These are phyloP conservation scores for Yarrowia bubula DNA, from an alignment of 805 yeast genomes.

Conservation along the genomic window DNA sequence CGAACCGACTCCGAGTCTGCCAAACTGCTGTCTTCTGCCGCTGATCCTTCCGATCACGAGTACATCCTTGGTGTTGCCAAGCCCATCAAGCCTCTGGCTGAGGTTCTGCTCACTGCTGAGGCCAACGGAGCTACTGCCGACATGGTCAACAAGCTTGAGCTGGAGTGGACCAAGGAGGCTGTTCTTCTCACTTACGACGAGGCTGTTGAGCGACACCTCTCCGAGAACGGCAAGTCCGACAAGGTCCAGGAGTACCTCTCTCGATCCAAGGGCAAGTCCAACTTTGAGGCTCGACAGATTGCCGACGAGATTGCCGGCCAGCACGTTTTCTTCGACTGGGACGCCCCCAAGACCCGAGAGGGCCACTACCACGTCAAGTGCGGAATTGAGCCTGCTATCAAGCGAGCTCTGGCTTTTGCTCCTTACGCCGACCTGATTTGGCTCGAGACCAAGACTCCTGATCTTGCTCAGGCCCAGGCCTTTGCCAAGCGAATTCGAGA, in stretches of 20 bases:
- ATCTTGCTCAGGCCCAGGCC: slow-evolving; percentile 49
- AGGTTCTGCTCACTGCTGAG: slow-evolving; percentile 47
- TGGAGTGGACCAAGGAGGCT: slow-evolving; percentile 48
- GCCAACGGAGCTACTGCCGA: slow-evolving; percentile 40
- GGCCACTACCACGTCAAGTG: slow-evolving; percentile 53
- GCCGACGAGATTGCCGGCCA: slow-evolving; percentile 37
- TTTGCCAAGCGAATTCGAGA: slow-evolving; percentile 50
- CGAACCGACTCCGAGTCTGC: slow-evolving; percentile 61
- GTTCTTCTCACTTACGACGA: slow-evolving; percentile 50
- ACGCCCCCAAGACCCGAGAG: slow-evolving; percentile 56
- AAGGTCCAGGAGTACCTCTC: slow-evolving; percentile 37
- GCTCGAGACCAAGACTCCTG: slow-evolving; percentile 63
- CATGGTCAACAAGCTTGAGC: slow-evolving; percentile 44
- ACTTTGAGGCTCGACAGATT: slow-evolving; percentile 35
- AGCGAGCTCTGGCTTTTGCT: slow-evolving; percentile 53
- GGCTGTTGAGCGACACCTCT: slow-evolving; percentile 44
- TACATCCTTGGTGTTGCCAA: slow-evolving; percentile 50
- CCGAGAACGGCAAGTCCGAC: slow-evolving; percentile 37
- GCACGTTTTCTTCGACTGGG: slow-evolving; percentile 53
- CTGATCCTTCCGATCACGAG: slow-evolving; percentile 59
- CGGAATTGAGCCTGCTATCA: slow-evolving; percentile 54
- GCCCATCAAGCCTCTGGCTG: slow-evolving; percentile 46
- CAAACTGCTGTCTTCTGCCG: slow-evolving; percentile 49
- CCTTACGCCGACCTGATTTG: slow-evolving; percentile 61
- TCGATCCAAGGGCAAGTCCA: slow-evolving; percentile 37